Conservation (phyloP, 73 alveolate species). For the Durusdinium trenchii region DNA sequence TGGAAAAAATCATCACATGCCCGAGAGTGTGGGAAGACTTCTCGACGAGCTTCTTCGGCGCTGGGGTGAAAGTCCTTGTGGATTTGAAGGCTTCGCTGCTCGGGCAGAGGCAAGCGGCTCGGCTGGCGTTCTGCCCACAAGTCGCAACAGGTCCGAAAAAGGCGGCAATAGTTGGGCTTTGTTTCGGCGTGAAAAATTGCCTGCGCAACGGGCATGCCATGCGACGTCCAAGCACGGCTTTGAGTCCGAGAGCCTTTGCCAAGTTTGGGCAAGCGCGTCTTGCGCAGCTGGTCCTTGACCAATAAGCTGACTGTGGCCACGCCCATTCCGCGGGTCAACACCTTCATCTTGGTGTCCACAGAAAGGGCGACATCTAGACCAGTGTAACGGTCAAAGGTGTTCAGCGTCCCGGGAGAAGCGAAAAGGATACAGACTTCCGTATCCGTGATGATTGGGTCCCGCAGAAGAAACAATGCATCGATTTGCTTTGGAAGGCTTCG, state of each 20-base stretch:
- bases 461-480: neutral
- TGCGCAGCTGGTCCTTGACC: neutral
- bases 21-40: neutral
- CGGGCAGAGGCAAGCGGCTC: neutral
- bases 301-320: constrained; percentile 30
- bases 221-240: constrained; percentile 15
- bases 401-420: neutral
- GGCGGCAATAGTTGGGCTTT: neutral
- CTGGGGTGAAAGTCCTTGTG: neutral
- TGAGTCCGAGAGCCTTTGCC: neutral
- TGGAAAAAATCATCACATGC: constrained; percentile 28
- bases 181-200: constrained; percentile 10
- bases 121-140: neutral
- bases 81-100: neutral
- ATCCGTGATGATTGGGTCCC: neutral
- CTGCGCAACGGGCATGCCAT: neutral
- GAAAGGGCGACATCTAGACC: neutral
- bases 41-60: constrained; percentile 7
- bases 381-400: neutral
- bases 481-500: neutral
- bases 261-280: neutral
- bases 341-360: constrained; percentile 64
- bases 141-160: neutral
- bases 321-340: neutral
- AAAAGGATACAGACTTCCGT: constrained; percentile 1